Evolutionary conservation across 345 rosid species (phyloP).

Genomic region (Acer campestre): DNA sequence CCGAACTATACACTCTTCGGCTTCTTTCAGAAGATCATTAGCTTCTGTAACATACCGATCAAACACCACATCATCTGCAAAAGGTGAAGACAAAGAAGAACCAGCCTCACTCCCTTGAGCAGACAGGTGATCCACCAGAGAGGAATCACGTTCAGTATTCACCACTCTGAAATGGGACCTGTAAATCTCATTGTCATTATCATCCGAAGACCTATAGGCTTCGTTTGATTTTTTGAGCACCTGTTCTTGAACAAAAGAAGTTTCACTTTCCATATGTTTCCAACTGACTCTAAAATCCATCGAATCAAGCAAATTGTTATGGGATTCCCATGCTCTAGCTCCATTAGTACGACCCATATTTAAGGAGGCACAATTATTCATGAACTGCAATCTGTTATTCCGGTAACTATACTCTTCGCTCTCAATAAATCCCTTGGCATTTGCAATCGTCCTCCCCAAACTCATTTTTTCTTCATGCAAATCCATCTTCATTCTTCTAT

Average conservation of each 20-base stretch:
- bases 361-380: slow-evolving; percentile 27
- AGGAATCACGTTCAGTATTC: slow-evolving; percentile 26
- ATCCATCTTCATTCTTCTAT: slow-evolving; percentile 21
- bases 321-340: slow-evolving; percentile 29
- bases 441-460: slow-evolving; percentile 20
- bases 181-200: no score
- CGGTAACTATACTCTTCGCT: slow-evolving; percentile 28
- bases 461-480: slow-evolving; percentile 24
- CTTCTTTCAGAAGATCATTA: slow-evolving; percentile 51
- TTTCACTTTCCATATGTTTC: slow-evolving; percentile 34
- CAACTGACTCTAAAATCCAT: slow-evolving; percentile 27
- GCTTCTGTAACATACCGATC: slow-evolving; percentile 57
- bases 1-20: slow-evolving; percentile 45
- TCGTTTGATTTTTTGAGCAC: no score
- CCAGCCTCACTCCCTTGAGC: slow-evolving; percentile 22
- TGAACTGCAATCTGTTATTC: slow-evolving; percentile 33
- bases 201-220: slow-evolving; percentile 31
- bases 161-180: background rate
- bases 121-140: slow-evolving; percentile 19
- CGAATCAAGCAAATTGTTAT: slow-evolving; percentile 36
- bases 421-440: slow-evolving; percentile 32
- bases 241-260: slow-evolving; percentile 39
- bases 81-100: slow-evolving; percentile 39
- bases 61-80: slow-evolving; percentile 51
- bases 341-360: slow-evolving; percentile 29